Conservation (phyloP, 2,329 filamentous ascomycete genomes). For the Cryphonectria nitschkei region DNA sequence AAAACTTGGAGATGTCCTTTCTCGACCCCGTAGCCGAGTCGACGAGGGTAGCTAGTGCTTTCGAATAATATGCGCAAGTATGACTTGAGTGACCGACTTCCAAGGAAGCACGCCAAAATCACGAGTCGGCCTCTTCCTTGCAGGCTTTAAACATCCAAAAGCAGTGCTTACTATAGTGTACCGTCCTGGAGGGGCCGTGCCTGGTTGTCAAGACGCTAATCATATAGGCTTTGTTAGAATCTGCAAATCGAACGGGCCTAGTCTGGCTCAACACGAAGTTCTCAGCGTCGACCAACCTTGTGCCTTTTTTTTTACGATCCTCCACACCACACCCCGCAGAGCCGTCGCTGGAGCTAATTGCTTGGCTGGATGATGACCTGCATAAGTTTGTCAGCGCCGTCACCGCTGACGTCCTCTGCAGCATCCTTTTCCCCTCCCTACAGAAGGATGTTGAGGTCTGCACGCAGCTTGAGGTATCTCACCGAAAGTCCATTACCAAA, state of each 20-base stretch:
- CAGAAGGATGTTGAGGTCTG: not conserved
- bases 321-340: not conserved
- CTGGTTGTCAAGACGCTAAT: constrained; percentile 10
- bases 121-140: not conserved
- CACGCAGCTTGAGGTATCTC: not conserved
- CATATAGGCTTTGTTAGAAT: constrained; percentile 21
- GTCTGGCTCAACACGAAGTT: constrained; percentile 27
- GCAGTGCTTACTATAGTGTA: not conserved
- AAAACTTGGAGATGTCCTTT: not conserved
- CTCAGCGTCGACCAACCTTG: constrained; percentile 15
- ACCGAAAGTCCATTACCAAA: not conserved
- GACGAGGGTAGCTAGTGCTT: not conserved
- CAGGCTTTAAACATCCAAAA: not conserved
- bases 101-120: not conserved
- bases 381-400: constrained; percentile 11
- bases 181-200: constrained; percentile 7
- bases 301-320: constrained; percentile 2
- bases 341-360: constrained; percentile 10
- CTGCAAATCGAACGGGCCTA: constrained; percentile 21
- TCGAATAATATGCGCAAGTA: not conserved
- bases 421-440: not conserved
- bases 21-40: not conserved
- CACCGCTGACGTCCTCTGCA: constrained; percentile 13
- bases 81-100: not conserved
- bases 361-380: constrained; percentile 12